Conservation (phyloP, 805 yeast genomes). For the Cyberlindnera japonica region DNA sequence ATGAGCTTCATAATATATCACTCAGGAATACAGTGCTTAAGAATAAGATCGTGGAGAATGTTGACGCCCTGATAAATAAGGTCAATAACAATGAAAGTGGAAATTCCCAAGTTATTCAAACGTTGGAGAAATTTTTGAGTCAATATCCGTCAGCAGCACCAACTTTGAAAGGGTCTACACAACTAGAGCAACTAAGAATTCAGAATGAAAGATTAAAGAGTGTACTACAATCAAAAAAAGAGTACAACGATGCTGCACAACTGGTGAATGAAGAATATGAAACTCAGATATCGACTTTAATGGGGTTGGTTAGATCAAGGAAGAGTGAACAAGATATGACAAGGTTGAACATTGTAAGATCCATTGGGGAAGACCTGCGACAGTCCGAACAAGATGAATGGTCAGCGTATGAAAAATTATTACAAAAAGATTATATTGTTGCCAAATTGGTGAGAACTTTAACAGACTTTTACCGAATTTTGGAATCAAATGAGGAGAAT, state of each 20-base stretch:
- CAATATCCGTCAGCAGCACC: neutral
- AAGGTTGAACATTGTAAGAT: constrained; percentile 5
- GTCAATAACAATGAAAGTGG: constrained; percentile 13
- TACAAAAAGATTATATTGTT: constrained; percentile 13
- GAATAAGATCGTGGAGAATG: constrained; percentile 13
- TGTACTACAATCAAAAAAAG: constrained; percentile 9
- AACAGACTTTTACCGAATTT: constrained; percentile 7
- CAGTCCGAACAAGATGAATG: constrained; percentile 13
- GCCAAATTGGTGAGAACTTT: constrained; percentile 10
- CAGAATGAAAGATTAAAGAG: constrained; percentile 19
- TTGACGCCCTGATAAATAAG: constrained; percentile 18
- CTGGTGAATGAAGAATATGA: constrained; percentile 18
- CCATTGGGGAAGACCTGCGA: constrained; percentile 4
- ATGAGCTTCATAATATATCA: constrained; percentile 9
- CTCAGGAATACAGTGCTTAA: constrained; percentile 9
- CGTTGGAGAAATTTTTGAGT: constrained; percentile 12
- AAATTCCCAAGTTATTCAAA: constrained; percentile 9
- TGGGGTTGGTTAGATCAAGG: constrained; percentile 7
- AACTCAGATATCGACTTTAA: constrained; percentile 6
- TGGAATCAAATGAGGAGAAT: constrained; percentile 9
- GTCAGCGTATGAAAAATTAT: constrained; percentile 10
- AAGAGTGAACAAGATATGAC: constrained; percentile 6
- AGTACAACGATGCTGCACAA: constrained; percentile 9
- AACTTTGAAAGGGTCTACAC: constrained; percentile 1
- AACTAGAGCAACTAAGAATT: constrained; percentile 8